These are phyloP conservation scores for Zygnema cylindricum DNA, from an alignment of 139 green algal species.

Conservation along the genomic window DNA sequence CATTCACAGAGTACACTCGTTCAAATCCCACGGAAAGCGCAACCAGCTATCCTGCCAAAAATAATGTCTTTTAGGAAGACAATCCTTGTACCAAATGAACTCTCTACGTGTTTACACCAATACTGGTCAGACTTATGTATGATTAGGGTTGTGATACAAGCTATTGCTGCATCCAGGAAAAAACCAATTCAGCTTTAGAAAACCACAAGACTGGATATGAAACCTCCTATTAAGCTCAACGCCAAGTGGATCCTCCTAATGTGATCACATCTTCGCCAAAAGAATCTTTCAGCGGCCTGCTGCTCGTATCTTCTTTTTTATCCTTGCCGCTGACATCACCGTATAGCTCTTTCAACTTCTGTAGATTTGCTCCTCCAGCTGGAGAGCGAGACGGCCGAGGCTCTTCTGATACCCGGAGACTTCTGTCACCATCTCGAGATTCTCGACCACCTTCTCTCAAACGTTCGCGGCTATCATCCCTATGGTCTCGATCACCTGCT, in stretches of 20 bases:
- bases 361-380: neutral
- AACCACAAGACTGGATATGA: too few relatives aligned
- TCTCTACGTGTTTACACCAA: too few relatives aligned
- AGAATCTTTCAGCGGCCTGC: neutral
- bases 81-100: too few relatives aligned
- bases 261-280: slow-evolving; percentile 46
- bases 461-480: slow-evolving; percentile 1
- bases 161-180: too few relatives aligned
- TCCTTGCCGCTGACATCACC: slow-evolving; percentile 35
- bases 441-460: neutral
- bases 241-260: slow-evolving; percentile 47
- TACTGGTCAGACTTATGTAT: too few relatives aligned
- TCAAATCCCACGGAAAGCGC: too few relatives aligned
- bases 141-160: too few relatives aligned
- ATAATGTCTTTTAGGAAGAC: too few relatives aligned
- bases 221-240: neutral
- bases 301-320: neutral
- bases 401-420: neutral
- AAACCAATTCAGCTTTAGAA: too few relatives aligned
- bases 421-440: neutral
- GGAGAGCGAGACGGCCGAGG: neutral
- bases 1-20: too few relatives aligned
- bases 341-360: slow-evolving; percentile 58
- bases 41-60: too few relatives aligned
- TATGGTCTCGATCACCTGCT: slow-evolving; percentile 9